These are phyloP conservation scores for Ceratocystis variospora DNA, from an alignment of 2,329 filamentous ascomycete genomes.

Conservation along the genomic window DNA sequence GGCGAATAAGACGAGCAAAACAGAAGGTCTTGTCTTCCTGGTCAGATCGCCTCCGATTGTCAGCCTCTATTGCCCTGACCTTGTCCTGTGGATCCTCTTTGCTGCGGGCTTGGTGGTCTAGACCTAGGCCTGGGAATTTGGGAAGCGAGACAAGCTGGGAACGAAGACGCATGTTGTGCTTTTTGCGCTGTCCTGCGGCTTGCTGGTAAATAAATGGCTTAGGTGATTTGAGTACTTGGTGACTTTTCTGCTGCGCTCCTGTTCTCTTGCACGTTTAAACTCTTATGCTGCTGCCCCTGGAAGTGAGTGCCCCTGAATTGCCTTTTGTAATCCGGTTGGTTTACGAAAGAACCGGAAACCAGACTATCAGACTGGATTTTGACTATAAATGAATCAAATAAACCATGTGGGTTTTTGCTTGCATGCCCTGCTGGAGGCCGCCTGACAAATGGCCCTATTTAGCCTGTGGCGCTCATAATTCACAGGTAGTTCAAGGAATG, in stretches of 20 bases:
- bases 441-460: neutral
- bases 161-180: neutral
- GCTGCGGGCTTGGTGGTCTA: neutral
- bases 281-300: neutral
- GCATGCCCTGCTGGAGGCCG: neutral
- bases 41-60: neutral
- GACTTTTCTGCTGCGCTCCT: no score
- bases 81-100: neutral
- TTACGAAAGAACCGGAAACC: neutral
- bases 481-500: neutral
- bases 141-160: neutral
- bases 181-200: neutral
- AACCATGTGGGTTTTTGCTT: neutral
- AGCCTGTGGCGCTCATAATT: neutral
- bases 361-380: neutral
- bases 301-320: constrained; percentile 5
- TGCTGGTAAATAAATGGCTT: neutral
- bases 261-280: no score
- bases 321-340: neutral
- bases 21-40: neutral
- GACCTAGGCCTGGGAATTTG: neutral
- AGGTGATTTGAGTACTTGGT: neutral
- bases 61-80: neutral
- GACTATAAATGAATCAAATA: neutral
- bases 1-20: neutral